Base-by-base conservation (phyloP, 805 yeast species). In the Barnettozyma wickerhamii region DNA sequence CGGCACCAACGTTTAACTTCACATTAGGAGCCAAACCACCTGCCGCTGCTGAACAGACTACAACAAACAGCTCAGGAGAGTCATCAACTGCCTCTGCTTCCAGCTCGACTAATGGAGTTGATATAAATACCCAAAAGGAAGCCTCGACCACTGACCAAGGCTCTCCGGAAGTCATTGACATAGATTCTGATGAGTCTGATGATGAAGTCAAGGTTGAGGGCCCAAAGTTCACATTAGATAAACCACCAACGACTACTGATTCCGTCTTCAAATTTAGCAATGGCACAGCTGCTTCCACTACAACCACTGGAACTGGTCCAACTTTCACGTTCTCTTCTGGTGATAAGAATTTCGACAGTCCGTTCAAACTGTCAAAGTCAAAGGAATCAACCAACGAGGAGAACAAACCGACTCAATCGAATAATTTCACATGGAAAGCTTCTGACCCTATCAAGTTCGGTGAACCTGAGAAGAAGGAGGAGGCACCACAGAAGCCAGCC, bases 141-240 rank as follows among this genome's bases (percentile, higher is more conserved):
- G 26, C 9, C 5, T 20, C 33, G 10, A 27, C 13, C 9, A 20
- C 26, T 20, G 41, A 43, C 24, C 46, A 43, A 7, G 44, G 41
- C n/a, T 32, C 50, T 5, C 34, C 34, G 12, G 41, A 34, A 19
- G 40, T 39, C 3, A 41, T 47, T 17, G 46, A 36, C 2, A 35
- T 46, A 19, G 47, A 52, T 34, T 54, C 50, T 12, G 51, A 40
- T 10, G 56, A 50, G 20, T 65, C 72, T 38, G 81, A 75, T 33
- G 78, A 79, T 17, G 84, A 79, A 28, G 61, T 80, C 19, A 81
- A 79, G 55, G 73, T 83, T 21, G 76, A 84, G 59, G 95, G 95
- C 1, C 95, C 95, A 17, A 62, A 69, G 12, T 86, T 86, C 57
- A 71, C 69, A 7, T 47, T 75, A 23, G 58, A 56, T 13, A 53